Conservation (phyloP, 208 protist genomes). For the Trypanosoma conorhini region DNA sequence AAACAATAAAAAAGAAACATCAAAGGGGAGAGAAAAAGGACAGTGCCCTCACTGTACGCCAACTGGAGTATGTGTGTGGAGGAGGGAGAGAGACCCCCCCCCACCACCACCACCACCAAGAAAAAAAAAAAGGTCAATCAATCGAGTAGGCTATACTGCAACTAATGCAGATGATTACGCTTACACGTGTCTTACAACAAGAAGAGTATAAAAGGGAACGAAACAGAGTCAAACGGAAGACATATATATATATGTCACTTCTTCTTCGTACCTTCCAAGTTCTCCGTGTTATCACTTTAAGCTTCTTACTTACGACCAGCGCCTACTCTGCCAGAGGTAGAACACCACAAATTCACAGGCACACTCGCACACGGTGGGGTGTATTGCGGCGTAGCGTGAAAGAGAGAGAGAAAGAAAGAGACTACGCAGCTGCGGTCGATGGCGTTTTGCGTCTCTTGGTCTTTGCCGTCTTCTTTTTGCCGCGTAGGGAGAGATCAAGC, state of each 20-base stretch:
- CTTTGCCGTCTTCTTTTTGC: conserved; percentile 53
- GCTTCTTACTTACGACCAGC: neutral
- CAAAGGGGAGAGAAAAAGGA: neutral
- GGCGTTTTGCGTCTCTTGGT: conserved; percentile 77
- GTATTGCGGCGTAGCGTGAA: neutral
- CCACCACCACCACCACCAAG: neutral
- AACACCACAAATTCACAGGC: neutral
- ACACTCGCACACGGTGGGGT: neutral
- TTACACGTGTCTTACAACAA: neutral
- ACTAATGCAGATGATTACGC: neutral
- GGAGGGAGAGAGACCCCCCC: neutral
- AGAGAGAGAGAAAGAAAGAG: conserved; percentile 6
- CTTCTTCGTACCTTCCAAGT: neutral
- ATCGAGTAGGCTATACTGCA: neutral
- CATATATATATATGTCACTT: neutral
- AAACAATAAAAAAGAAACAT: neutral
- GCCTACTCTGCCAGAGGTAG: neutral
- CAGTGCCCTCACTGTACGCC: neutral
- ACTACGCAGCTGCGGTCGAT: neutral
- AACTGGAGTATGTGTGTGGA: neutral
- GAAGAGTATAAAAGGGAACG: neutral
- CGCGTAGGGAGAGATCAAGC: conserved; percentile 71
- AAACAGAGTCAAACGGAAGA: neutral
- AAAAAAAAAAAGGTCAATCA: neutral
- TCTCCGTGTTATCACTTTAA: neutral